Evolutionary conservation across 176 grass and related monocot species (phyloP), one percentile per base, ranked within the genome.

Genomic region (Hyparrhenia diplandra): DNA sequence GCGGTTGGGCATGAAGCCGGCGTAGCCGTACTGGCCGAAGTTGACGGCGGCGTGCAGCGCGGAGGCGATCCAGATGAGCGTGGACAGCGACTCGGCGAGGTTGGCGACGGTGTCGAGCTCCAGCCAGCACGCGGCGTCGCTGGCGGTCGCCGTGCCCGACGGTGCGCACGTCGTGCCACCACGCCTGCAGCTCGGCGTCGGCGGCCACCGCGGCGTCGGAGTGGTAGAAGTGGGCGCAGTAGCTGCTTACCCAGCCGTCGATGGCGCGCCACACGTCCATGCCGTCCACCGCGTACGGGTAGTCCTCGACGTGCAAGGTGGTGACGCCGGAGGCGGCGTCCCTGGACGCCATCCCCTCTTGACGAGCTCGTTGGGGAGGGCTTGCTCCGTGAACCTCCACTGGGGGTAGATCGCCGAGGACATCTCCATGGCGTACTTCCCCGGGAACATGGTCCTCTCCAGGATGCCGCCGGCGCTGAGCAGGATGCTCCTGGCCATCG

Each of bases 21-120:
- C 96, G 83, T 99, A 99, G 5, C 75, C 92, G 71, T 84, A 99
- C 90, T 95, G 92, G 13, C 96, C 96, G 42, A 99, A 99, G 83
- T 99, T 99, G 42, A 99, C 90, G 46, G 96, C 69, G 0, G 96
- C 96, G 82, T 99, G 96, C 54, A 99, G 87, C 37, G 96, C 96
- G n/a, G 96, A 95, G 2, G 92, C 96, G 14, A 86, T 88, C 96
- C 96, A 99, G 85, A 99, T 66, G 64, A 99, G 84, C 73, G 92
- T 99, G n/a, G 96, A 77, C 9, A 99, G 68, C 32, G 83, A 43
- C 63, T 91, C 82, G 0, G 10, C 81, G 5, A 99, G 91, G 76
- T 87, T 71, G 2, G 78, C 20, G 23, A 93, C 27, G 2, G 80
- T 79, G 83, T 93, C 62, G 5, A 99, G 79, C 0, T 81, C 13